Evolutionary conservation across 2,329 filamentous ascomycete species (phyloP), one percentile per base, ranked within the genome.

Genomic region (Ophiostoma sp.): DNA sequence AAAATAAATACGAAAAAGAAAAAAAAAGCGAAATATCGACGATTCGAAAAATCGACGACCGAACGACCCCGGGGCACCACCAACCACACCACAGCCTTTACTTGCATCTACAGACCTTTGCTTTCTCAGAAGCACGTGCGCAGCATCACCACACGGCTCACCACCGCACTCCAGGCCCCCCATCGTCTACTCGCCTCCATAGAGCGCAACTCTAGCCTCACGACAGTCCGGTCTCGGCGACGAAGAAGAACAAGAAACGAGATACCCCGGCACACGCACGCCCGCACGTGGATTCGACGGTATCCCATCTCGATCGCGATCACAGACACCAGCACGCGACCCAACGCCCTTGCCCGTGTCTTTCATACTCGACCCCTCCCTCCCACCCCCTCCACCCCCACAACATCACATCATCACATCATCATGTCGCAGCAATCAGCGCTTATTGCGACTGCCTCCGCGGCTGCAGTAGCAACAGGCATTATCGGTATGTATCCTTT

Each of bases 341-440:
- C 55, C 55, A 27, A 40, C 55, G 55, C 38, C 27, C 55, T 42
- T 27, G 27, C 27, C 55, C 58, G 58, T 42, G 58, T 63, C 58
- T 60, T 1, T 63, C 18, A 9, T n/a, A 40, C 58, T n/a, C 62
- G 40, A 45, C 40, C 41, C 1, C n/a, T 5, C 18, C 62, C 42
- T 5, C 58, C 16, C 36, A 41, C 27, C 18, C 18, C n/a, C 41
- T 12, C 64, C 36, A 27, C 9, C 5, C 44, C 69, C 36, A 62
- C 38, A 69, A 64, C 44, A 66, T 27, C 38, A 55, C 45, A 66
- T 27, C 18, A 55, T 66, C 18, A 47, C 42, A 42, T 40, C 38
- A 78, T 85, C 76, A 82, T 86, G 77, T 83, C 85, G 78, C 84
- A 84, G 72, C 81, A 85, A 75, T 84, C 84, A 75, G 84, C 84